Conservation (phyloP, 495 filamentous ascomycete species). For the Pseudevernia furfuracea region DNA sequence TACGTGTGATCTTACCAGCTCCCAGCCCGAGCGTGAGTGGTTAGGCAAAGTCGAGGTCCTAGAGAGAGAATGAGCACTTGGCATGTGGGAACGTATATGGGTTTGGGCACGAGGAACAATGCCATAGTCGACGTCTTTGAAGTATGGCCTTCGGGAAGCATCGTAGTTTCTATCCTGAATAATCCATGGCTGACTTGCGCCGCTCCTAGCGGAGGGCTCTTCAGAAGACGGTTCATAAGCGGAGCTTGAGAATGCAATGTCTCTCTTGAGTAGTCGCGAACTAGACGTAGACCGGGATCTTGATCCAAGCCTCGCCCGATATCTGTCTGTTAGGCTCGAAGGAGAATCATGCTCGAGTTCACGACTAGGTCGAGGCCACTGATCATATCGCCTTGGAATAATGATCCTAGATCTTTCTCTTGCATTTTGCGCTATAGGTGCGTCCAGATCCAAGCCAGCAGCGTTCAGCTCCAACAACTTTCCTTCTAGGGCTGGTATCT, state of each 20-base stretch:
- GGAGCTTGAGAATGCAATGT: not conserved
- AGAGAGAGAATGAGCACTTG: not conserved
- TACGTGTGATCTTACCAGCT: conserved; percentile 9
- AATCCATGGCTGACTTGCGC: not conserved
- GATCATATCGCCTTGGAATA: not conserved
- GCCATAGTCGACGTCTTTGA: not conserved
- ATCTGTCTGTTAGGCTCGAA: not conserved
- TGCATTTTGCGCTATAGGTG: not conserved
- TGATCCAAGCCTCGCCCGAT: not conserved
- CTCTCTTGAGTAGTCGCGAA: conserved; percentile 1
- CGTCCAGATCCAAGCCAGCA: not conserved
- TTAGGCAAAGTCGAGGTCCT: not conserved
- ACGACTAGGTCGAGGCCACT: not conserved
- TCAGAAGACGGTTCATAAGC: not conserved
- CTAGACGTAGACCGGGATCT: conserved; percentile 11
- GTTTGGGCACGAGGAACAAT: not conserved
- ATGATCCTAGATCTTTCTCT: not conserved
- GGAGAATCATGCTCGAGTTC: not conserved
- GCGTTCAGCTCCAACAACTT: not conserved
- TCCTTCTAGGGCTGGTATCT: conserved; percentile 11
- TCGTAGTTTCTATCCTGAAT: not conserved
- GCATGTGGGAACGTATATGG: conserved; percentile 3
- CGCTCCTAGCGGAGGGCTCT: not conserved
- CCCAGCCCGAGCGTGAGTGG: conserved; percentile 6
- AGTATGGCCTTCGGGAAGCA: not conserved